Conservation (phyloP, 257 asterid genomes). For the Solanum etuberosum region DNA sequence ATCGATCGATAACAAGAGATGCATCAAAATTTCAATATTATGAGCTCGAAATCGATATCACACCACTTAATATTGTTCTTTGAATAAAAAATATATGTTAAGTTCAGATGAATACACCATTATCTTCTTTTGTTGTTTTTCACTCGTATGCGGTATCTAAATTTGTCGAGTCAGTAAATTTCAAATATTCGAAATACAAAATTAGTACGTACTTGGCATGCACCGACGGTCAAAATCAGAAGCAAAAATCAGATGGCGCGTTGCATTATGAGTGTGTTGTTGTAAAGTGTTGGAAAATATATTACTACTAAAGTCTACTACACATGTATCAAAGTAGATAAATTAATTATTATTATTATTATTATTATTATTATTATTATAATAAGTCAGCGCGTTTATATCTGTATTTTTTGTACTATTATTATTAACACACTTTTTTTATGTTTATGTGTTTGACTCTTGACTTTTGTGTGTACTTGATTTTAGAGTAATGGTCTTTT, state of each 20-base stretch:
- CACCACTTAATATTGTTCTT: no score
- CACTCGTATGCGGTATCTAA: no score
- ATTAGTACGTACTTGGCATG: no score
- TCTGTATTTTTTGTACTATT: not conserved
- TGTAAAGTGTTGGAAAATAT: not conserved
- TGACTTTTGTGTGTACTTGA: not conserved
- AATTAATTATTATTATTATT: accelerated
- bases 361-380: no score
- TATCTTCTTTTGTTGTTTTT: no score
- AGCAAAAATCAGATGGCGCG: not conserved
- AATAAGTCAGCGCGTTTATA: not conserved
- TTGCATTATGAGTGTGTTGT: not conserved
- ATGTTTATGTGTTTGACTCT: not conserved
- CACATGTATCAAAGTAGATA: not conserved
- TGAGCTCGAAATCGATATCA: no score
- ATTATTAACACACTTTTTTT: not conserved
- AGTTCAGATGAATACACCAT: no score
- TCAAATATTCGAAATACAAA: no score
- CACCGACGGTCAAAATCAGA: not conserved
- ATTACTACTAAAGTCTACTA: not conserved
- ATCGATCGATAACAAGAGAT: no score
- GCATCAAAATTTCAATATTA: no score
- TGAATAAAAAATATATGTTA: no score
- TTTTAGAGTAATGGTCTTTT: not conserved
- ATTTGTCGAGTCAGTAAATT: not conserved